These are phyloP conservation scores for Avena atlantica DNA, from an alignment of 176 grass and related monocot species.

Conservation along the genomic window DNA sequence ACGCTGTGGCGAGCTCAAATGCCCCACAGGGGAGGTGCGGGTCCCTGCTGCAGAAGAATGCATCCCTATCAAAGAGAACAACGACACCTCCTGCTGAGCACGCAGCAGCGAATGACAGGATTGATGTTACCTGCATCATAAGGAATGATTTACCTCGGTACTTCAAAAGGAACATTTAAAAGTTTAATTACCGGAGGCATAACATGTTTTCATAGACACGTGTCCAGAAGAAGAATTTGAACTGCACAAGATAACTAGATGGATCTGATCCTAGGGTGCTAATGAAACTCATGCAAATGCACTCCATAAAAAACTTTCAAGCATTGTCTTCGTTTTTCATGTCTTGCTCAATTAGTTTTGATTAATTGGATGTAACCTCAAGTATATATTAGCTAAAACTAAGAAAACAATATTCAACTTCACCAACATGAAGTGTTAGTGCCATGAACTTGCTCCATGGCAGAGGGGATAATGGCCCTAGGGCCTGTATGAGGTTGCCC, in stretches of 20 bases:
- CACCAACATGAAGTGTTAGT: conserved; percentile 2
- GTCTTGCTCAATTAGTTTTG: conserved; percentile 3
- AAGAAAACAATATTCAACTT: neutral
- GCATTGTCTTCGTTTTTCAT: neutral
- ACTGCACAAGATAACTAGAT: neutral
- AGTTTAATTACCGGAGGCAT: neutral
- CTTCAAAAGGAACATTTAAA: neutral
- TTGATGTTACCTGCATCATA: conserved; percentile 67
- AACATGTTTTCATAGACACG: neutral
- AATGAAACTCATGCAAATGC: neutral
- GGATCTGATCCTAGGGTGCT: neutral
- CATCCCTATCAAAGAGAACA: conserved; percentile 78
- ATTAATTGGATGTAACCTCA: conserved; percentile 22
- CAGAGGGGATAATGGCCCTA: too few species aligned
- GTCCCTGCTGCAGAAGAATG: conserved; percentile 60
- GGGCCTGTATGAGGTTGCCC: too few species aligned
- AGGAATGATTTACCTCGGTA: conserved; percentile 16
- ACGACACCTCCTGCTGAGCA: conserved; percentile 83
- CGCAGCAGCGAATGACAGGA: conserved; percentile 78
- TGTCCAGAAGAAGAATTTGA: neutral
- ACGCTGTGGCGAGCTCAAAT: conserved; percentile 72
- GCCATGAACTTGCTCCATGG: too few species aligned
- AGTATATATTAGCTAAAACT: conserved; percentile 23
- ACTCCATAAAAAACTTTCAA: neutral
- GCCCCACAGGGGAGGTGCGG: conserved; percentile 67